Base-by-base conservation (phyloP, 1,284 basidiomycete species). In the Omphalotus olearius region DNA sequence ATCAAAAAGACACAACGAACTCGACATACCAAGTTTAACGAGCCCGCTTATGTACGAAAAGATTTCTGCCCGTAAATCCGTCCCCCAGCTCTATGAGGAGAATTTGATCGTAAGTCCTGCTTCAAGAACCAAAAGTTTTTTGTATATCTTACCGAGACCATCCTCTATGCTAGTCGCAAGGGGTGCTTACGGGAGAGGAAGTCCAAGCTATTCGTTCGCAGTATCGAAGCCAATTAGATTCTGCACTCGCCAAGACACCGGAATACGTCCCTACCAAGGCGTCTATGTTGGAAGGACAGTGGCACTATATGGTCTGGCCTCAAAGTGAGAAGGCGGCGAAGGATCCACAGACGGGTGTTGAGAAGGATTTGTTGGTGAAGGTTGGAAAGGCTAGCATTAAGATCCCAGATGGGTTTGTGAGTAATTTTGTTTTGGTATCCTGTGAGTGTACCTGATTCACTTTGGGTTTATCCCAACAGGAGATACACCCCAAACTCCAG, bases 21-120 rank as follows among this genome's bases (percentile, higher is more conserved):
- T 95, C 30, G 93, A 96, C 63, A 81, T 94, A 59, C 94, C 95
- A 0, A 83, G 84, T 14, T 93, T 93, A 66, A 97, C 95, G 0
- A 88, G 91, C 62, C 92, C 91, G 0, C 70, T 84, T 18, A 94
- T 94, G 92, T 93, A 94, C 66, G 80, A 90, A 64, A 83, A 88
- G 69, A 93, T 93, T 60, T 77, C 83, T 4, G 77, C 81, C 0
- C 74, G 89, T 47, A 82, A 77, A 41, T 90, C 87, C 3, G 89
- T 94, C 5, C 91, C 92, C 5, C 76, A 82, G 48, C 68, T 91
- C 16, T 96, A 93, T 62, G 92, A 94, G 63, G 78, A 86, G 48
- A 82, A 81, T 51, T 74, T 95, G 3, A 73, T 88, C 48, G 87
- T 93, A 55, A 46, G 80, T 70, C 28, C 20, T 51, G 2, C 49